These are phyloP conservation scores for Juncus inflexus DNA, from an alignment of 176 grass and related monocot genomes.

Conservation along the genomic window DNA sequence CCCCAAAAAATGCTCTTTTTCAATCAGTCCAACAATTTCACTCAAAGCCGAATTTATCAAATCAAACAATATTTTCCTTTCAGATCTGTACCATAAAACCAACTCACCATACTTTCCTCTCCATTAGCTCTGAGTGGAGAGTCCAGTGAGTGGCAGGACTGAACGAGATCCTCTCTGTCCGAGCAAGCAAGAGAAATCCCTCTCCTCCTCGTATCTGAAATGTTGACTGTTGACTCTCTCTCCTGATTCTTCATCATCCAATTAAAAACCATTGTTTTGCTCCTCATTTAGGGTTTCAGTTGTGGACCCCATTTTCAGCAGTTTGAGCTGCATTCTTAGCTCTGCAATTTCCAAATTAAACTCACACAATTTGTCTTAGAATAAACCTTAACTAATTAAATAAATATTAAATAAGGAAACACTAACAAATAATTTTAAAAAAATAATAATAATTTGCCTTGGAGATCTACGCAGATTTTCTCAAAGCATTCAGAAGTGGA, in stretches of 20 bases:
- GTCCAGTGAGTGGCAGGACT: conserved; percentile 43
- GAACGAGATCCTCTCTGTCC: conserved; percentile 37
- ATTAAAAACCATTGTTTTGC: conserved; percentile 24
- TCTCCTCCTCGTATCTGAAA: conserved; percentile 68
- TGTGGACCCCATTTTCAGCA: conserved; percentile 72
- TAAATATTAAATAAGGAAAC: too few species aligned
- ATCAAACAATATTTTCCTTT: conserved; percentile 90
- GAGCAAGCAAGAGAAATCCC: conserved; percentile 71
- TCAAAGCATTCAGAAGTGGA: conserved; percentile 73
- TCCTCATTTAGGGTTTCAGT: conserved; percentile 25
- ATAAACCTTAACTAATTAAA: background rate
- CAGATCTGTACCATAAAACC: conserved; percentile 50
- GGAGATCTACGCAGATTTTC: conserved; percentile 91
- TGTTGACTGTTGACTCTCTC: conserved; percentile 9
- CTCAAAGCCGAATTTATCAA: conserved; percentile 47
- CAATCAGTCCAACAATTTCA: conserved; percentile 27
- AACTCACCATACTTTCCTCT: conserved; percentile 64
- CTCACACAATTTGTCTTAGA: background rate
- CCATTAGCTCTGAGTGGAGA: conserved; percentile 37
- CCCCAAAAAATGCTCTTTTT: conserved; percentile 16
- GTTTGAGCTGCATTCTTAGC: conserved; percentile 84
- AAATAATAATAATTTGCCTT: conserved; percentile 52
- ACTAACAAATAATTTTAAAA: background rate
- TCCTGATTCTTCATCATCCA: conserved; percentile 51
- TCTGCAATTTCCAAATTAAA: conserved; percentile 54